Conservation (phyloP, 2,329 filamentous ascomycete genomes). For the Colletotrichum karsti region DNA sequence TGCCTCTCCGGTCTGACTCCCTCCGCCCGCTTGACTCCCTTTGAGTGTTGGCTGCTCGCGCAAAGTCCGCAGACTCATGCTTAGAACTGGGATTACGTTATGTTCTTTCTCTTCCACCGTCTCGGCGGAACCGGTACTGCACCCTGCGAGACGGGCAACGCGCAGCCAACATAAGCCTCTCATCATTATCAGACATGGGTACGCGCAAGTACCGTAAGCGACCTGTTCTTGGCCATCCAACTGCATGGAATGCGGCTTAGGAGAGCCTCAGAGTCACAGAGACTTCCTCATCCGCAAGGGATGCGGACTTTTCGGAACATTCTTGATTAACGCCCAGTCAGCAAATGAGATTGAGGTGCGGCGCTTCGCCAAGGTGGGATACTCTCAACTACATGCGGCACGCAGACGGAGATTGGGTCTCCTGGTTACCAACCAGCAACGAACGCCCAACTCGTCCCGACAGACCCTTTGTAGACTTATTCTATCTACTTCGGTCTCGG, state of each 20-base stretch:
- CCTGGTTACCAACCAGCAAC: conserved; percentile 26
- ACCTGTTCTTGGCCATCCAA: not conserved
- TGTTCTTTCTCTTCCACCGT: conserved; percentile 18
- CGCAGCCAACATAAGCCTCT: not conserved
- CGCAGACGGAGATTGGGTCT: conserved; percentile 15
- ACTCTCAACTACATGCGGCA: not conserved
- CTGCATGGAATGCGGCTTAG: not conserved
- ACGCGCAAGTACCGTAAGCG: conserved; percentile 5
- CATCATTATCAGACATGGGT: conserved; percentile 1
- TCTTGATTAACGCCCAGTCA: not conserved
- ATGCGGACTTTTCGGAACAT: conserved; percentile 22
- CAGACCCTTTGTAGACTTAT: not conserved
- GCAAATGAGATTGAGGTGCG: not conserved
- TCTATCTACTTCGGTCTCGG: conserved; percentile 5
- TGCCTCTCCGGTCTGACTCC: not conserved
- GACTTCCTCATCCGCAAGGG: conserved; percentile 1
- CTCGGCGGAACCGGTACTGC: conserved; percentile 24
- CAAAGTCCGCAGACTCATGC: conserved; percentile 16
- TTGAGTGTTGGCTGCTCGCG: too few species aligned
- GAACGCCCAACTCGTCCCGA: not conserved
- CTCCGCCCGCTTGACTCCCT: not conserved
- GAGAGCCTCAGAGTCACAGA: conserved; percentile 6
- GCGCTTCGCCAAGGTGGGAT: not conserved
- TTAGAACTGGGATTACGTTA: not conserved
- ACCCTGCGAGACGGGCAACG: not conserved